phyloP scores from a whole-genome alignment of 177 flowering plant species.

The Tripterygium wilfordii region DNA sequence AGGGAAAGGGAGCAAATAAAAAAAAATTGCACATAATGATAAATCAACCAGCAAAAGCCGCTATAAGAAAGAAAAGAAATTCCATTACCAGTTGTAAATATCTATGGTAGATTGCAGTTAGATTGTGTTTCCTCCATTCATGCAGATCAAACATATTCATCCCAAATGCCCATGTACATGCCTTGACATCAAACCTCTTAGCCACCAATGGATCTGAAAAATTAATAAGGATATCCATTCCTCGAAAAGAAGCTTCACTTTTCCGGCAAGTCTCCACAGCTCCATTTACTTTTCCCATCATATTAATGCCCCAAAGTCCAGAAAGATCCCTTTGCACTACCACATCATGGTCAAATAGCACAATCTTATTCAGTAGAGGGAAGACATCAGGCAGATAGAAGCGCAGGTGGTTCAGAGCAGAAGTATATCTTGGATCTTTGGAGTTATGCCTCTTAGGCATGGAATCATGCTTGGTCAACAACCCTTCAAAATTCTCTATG shows the following conservation, averaged over 20 bases:
- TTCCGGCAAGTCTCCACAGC: constrained; percentile 77
- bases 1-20: no score
- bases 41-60: background rate
- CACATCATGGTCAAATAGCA: constrained; percentile 95
- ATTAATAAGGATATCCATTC: constrained; percentile 62
- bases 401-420: constrained; percentile 74
- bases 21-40: no score
- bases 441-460: constrained; percentile 29
- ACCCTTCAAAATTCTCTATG: constrained; percentile 46
- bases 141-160: constrained; percentile 81
- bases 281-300: constrained; percentile 85
- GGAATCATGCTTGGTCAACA: constrained; percentile 29
- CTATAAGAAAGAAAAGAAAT: constrained; percentile 1
- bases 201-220: constrained; percentile 67
- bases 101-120: constrained; percentile 53
- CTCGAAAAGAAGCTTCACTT: constrained; percentile 39
- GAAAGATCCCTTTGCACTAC: constrained; percentile 82
- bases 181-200: constrained; percentile 46
- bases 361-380: constrained; percentile 63
- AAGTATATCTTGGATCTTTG: constrained; percentile 56
- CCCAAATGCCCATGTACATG: constrained; percentile 98
- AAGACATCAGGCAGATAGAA: constrained; percentile 86
- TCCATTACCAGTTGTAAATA: constrained; percentile 63
- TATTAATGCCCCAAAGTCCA: constrained; percentile 55
- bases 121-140: constrained; percentile 66